Base-by-base conservation (phyloP, 2,329 filamentous ascomycete genomes). In the Colletotrichum scovillei region DNA sequence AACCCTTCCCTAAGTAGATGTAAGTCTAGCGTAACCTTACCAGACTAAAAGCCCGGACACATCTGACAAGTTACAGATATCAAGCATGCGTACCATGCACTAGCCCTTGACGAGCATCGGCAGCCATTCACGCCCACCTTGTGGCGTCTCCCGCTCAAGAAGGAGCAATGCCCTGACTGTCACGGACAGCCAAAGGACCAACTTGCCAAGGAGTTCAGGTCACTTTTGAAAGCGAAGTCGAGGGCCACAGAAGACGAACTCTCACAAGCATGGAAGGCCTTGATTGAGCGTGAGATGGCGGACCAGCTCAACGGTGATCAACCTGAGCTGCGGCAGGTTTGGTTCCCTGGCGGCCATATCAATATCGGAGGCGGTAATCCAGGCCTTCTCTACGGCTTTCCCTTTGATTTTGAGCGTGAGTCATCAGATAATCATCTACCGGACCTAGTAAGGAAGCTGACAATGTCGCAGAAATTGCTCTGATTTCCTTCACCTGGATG, bases 401-500 rank as follows among this genome's bases (percentile, higher is more conserved):
- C 59, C 1, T 64, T 28, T 1, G 70, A 72, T 35, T 69, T 64
- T 5, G 66, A 72, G 24, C 70, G 59, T 72, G 22, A 32, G 30
- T 32, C 1, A 11, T 32, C 30, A 32, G 8, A 11, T 7, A 9
- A 11, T 32, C 30, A 32, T 32, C 30, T 32, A 9, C 30, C 30
- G 30, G 30, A 11, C 30, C 30, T 32, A 32, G 30, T 32, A 6
- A 11, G 22, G n/a, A 57, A 11, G 53, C 57, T 49, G 12, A 24
- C 38, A 8, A 4, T 19, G 19, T 22, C n/a, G 6, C 4, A 75
- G 73, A 75, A 56, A 56, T 75, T 26, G 65, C 73, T 6, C 63
- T 73, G 24, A 73, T 75, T 24, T 73, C 73, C 2, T 75, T 75
- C 35, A 52, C 74, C 2, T 75, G 73, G 74, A 75, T 75, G 73